Evolutionary conservation across 768 basidiomycete species (phyloP), one percentile per base, ranked within the genome.

Genomic region (Mycena crocata): DNA sequence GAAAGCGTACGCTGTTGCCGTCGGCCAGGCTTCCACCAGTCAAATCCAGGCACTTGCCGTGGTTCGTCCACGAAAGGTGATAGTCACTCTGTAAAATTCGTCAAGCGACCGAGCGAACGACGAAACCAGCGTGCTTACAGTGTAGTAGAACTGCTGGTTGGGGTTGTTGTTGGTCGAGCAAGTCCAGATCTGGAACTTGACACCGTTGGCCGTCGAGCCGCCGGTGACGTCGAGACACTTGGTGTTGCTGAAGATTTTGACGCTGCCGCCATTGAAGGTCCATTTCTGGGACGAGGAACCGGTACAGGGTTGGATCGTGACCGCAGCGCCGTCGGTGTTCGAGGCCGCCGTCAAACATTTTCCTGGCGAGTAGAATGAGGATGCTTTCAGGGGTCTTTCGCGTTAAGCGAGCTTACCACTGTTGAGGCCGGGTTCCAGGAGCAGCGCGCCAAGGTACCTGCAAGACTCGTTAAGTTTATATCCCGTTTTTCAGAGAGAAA

Each of bases 291-390:
- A 71, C n/a, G 73, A 72, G 24, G 79, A 72, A 24, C 82, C 82
- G 14, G 79, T 82, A 73, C 87, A 89, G 8, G 79, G 65, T 70
- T 84, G 80, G 50, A 88, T 76, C 10, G 81, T 84, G 62, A 87
- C 84, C 24, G 73, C 44, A 12, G 87, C 85, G 39, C 85, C 86
- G 69, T 87, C 80, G 12, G 75, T 71, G 74, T 87, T 84, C 13
- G 83, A 83, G 1, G 83, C 77, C 5, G 86, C 86, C 21, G 85
- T 86, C 57, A 88, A 65, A 70, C 87, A 88, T 76, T 85, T 84
- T 13, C 76, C 87, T 86, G 62, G 5, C 17, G 19, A 40, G 51
- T 28, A n/a, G 21, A 39, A 39, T 51, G 32, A 24, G 44, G 24
- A n/a, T n/a, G n/a, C n/a, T 46, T n/a, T 60, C 10, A 39, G 31